Evolutionary conservation across 441 rosid genomes (phyloP).

Genomic region (Daphne laureola): DNA sequence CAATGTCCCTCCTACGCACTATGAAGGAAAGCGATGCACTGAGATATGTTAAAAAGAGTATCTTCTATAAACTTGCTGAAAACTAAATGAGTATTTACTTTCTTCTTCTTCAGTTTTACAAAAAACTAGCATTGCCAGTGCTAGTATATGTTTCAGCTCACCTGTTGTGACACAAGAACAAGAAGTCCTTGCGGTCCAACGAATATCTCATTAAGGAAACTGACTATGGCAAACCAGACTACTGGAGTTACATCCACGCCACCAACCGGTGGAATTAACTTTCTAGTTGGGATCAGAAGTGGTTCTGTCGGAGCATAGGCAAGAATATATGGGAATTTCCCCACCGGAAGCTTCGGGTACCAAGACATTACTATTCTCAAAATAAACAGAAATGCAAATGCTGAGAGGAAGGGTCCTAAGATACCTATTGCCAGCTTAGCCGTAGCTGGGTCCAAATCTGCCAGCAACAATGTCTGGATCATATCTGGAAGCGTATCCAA

Average conservation of each 20-base stretch:
- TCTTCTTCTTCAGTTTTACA: neutral
- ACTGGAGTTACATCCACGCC: conserved; percentile 93
- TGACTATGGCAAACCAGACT: conserved; percentile 75
- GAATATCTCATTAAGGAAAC: conserved; percentile 81
- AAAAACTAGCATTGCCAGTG: neutral
- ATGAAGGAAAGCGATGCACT: no score
- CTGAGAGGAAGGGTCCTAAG: conserved; percentile 67
- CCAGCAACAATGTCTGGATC: conserved; percentile 28
- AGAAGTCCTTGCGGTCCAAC: conserved; percentile 91
- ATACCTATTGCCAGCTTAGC: conserved; percentile 66
- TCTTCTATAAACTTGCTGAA: no score
- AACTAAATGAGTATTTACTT: neutral
- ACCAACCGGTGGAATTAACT: conserved; percentile 82
- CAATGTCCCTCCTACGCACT: no score
- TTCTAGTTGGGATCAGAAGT: conserved; percentile 57
- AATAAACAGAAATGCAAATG: conserved; percentile 63
- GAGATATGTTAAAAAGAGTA: no score
- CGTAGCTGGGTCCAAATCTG: conserved; percentile 67
- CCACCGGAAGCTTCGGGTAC: conserved; percentile 88
- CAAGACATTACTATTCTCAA: conserved; percentile 88
- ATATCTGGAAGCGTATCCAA: conserved; percentile 15
- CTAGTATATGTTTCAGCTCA: conserved; percentile 12
- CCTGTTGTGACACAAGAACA: conserved; percentile 54
- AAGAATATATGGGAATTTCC: conserved; percentile 73
- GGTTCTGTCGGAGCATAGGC: conserved; percentile 96